Evolutionary conservation across 768 basidiomycete genomes (phyloP).

Genomic region (Boletus fagicola): DNA sequence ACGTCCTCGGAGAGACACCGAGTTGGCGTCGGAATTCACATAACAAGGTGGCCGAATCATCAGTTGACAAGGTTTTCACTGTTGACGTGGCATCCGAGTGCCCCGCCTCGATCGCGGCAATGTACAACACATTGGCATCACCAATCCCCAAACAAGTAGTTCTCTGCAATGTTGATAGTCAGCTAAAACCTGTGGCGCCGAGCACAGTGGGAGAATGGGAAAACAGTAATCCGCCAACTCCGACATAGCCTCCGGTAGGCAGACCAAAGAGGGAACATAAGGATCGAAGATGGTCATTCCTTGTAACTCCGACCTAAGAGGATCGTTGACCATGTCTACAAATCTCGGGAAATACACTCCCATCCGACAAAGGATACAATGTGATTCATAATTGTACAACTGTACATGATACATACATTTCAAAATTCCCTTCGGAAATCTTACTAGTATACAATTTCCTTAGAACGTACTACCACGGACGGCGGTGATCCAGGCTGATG

Average conservation of each 20-base stretch:
- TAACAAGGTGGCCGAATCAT: background rate
- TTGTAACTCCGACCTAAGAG: background rate
- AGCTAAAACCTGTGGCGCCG: background rate
- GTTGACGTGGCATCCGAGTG: background rate
- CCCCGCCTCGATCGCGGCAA: background rate
- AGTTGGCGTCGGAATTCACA: background rate
- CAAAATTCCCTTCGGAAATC: background rate
- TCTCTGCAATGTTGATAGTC: background rate
- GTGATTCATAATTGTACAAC: background rate
- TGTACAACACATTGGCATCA: background rate
- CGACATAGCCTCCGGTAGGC: background rate
- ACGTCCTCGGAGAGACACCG: background rate
- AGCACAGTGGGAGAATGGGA: background rate
- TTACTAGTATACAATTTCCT: background rate
- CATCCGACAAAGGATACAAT: background rate
- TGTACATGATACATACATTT: background rate
- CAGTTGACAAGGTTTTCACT: background rate
- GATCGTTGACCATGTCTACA: background rate
- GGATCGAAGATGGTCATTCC: background rate
- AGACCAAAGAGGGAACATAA: background rate
- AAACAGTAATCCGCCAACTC: background rate
- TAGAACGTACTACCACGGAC: slow-evolving; percentile 11
- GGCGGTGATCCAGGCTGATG: slow-evolving; percentile 35
- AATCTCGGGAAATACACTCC: background rate
- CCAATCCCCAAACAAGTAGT: background rate